Percentiles rank a stretch among this genome's conserved stretches.
Conservation (phyloP, 306 rosid genomes). For the Quillaja saponaria region DNA sequence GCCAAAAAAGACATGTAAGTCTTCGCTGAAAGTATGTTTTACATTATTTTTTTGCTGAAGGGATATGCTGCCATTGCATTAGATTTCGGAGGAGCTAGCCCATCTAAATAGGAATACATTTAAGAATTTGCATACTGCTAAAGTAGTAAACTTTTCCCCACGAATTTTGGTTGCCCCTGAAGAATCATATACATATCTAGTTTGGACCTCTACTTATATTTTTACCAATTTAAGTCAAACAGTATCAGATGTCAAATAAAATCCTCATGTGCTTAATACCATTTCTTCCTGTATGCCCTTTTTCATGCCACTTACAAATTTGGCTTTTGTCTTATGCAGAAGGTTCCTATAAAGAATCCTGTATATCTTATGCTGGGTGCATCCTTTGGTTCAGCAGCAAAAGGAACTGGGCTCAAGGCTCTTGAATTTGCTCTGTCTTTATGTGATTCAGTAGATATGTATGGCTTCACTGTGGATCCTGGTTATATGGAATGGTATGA, state of each 20-base stretch:
- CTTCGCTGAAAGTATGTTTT: no score
- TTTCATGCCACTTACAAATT: constrained; percentile 19
- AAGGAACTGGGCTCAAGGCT: constrained; percentile 99
- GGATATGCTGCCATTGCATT: no score
- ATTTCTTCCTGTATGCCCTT: background rate
- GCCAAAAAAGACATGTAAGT: no score
- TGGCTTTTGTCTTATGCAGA: constrained; percentile 63
- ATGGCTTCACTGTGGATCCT: constrained; percentile 98
- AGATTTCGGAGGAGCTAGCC: no score
- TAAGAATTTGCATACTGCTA: no score
- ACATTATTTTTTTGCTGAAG: no score
- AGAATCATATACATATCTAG: background rate
- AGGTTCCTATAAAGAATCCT: constrained; percentile 81
- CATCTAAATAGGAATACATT: no score
- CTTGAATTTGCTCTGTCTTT: constrained; percentile 94
- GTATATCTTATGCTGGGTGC: constrained; percentile 95
- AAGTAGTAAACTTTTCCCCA: background rate
- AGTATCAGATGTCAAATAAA: background rate
- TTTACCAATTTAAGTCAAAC: background rate
- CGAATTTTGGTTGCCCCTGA: background rate
- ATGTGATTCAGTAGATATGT: constrained; percentile 96
- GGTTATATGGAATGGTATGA: constrained; percentile 95
- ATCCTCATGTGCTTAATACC: background rate
- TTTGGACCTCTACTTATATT: background rate
- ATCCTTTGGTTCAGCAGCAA: constrained; percentile 97